Conservation (phyloP, 2,329 filamentous ascomycete genomes). For the Pseudogymnoascus sp. region DNA sequence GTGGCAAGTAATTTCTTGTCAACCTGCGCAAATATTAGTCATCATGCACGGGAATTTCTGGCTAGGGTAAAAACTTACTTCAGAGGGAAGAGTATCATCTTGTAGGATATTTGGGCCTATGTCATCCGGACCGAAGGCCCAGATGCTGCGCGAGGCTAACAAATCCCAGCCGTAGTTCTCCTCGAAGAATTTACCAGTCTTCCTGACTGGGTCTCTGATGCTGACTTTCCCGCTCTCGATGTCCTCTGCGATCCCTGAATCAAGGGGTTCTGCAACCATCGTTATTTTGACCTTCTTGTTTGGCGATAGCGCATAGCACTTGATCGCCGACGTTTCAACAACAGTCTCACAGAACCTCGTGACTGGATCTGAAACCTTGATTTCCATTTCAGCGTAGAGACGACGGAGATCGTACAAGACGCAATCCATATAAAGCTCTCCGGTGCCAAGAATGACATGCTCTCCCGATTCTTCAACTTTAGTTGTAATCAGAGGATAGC, state of each 20-base stretch:
- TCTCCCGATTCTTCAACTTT: conserved; percentile 98
- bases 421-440: conserved; percentile 99
- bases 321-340: conserved; percentile 92
- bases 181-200: conserved; percentile 94
- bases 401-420: conserved; percentile 88
- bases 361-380: conserved; percentile 96
- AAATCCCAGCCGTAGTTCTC: conserved; percentile 97
- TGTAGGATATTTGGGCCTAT: conserved; percentile 91
- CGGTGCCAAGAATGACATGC: conserved; percentile 89
- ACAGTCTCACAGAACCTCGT: conserved; percentile 97
- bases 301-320: conserved; percentile 94
- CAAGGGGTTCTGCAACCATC: conserved; percentile 93
- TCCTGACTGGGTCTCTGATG: conserved; percentile 86
- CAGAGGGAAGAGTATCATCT: conserved; percentile 89
- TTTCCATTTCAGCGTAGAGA: conserved; percentile 97
- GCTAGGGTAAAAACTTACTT: conserved; percentile 44
- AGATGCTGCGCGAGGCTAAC: conserved; percentile 87
- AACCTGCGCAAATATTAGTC: conserved; percentile 43
- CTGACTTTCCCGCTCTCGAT: conserved; percentile 86
- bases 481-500: conserved; percentile 88
- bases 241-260: conserved; percentile 89
- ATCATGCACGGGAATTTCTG: neutral
- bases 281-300: conserved; percentile 99
- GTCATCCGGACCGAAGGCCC: conserved; percentile 96
- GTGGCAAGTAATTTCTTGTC: conserved; percentile 84